Base-by-base conservation (phyloP, 352 stramenopile species). In the Globisporangium irregulare region DNA sequence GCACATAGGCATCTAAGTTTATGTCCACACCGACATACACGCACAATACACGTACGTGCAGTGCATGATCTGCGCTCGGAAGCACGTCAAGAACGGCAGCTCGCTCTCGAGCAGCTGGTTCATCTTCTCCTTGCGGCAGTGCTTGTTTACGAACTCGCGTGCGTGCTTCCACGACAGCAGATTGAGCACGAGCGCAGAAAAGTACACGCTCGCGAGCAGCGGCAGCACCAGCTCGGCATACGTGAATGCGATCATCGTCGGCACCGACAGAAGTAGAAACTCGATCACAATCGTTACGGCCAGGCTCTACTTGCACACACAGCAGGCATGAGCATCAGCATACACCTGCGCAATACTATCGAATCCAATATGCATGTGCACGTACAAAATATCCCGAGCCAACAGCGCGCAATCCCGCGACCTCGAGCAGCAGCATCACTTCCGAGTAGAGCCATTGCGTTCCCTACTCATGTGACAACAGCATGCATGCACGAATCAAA, bases 401-500 rank as follows among this genome's bases (percentile, higher is more conserved):
- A n/a, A 92, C 43, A 34, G 78, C 53, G 22, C 84, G 82, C 25
- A 91, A 67, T 0, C 84, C 84, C 9, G 87, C 73, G 71, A 94
- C 72, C 68, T 95, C 84, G 8, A 93, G 75, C 60, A 92, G 64
- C 66, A 93, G 68, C 73, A 95, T 69, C 38, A 93, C 57, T 73
- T 95, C 87, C 64, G 82, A 91, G 74, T 95, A 95, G 27, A 95
- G 81, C 86, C 86, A 93, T 77, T 90, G 70, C 55, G 79, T 79
- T 65, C 85, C 83, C 83, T 93, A 53, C 38, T 6, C 14, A 43
- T 24, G 36, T 38, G 54, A 38, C 55, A 25, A 46, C 2, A 60
- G 24, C 29, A 9, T 8, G 20, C 12, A 4, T 59, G 36, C 22
- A 22, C 22, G 32, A 24, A 18, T 38, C 15, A 36, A n/a, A 51